Percentiles rank a stretch among this genome's conserved stretches.
phyloP scores from a whole-genome alignment of 2,329 filamentous ascomycete genomes.

The Neonectria neomacrospora region DNA sequence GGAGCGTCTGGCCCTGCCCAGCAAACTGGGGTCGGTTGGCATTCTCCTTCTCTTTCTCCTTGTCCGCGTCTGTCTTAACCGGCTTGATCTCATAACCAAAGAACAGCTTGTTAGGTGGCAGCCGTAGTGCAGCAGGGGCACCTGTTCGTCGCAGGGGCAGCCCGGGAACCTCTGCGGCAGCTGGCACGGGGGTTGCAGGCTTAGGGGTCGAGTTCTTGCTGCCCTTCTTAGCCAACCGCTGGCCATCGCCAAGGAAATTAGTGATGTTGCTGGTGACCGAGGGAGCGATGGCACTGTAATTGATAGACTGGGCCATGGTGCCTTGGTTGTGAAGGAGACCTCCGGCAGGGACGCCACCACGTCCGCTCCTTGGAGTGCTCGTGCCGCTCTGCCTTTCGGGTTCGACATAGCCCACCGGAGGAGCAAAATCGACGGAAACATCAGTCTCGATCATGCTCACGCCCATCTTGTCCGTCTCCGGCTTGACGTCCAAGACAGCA shows the following conservation, averaged over 20 bases:
- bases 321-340: constrained; percentile 85
- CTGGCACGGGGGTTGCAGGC: constrained; percentile 74
- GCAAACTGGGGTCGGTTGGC: constrained; percentile 79
- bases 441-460: constrained; percentile 98
- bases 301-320: constrained; percentile 97
- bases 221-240: constrained; percentile 85
- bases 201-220: constrained; percentile 75
- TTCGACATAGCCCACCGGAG: constrained; percentile 94
- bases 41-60: constrained; percentile 72
- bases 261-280: constrained; percentile 76
- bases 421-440: constrained; percentile 93
- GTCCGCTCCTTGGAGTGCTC: constrained; percentile 80
- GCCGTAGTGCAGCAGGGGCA: constrained; percentile 84
- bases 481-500: constrained; percentile 93
- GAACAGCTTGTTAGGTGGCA: constrained; percentile 92
- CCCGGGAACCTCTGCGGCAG: constrained; percentile 41
- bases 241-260: constrained; percentile 83
- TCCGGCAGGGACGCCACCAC: constrained; percentile 73
- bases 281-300: constrained; percentile 91
- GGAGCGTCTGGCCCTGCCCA: constrained; percentile 85
- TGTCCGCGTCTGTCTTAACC: constrained; percentile 80
- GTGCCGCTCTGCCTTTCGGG: constrained; percentile 83
- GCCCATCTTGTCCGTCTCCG: constrained; percentile 81
- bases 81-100: constrained; percentile 96
- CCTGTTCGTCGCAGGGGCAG: constrained; percentile 66